These are phyloP conservation scores for Alternaria gansuensis DNA, from an alignment of 2,329 filamentous ascomycete species.

Conservation along the genomic window DNA sequence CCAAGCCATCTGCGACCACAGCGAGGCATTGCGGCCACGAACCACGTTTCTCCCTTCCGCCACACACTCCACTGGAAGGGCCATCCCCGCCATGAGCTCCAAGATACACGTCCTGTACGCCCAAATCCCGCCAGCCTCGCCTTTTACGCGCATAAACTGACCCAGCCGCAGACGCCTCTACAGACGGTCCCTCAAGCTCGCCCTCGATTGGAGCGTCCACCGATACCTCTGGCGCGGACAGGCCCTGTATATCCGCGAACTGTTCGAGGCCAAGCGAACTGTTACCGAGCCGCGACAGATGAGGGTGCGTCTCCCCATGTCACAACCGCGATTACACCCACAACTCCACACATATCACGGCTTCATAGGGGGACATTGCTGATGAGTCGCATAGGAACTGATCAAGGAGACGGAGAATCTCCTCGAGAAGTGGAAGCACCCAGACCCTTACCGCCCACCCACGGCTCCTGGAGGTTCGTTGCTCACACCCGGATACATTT, in stretches of 20 bases:
- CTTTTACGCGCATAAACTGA: constrained; percentile 36
- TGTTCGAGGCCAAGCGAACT: constrained; percentile 93
- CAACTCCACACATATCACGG: constrained; percentile 8
- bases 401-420: constrained; percentile 88
- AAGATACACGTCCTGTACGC: constrained; percentile 51
- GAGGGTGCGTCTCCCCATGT: constrained; percentile 66
- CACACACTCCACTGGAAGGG: constrained; percentile 26
- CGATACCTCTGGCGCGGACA: constrained; percentile 94
- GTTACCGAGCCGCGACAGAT: constrained; percentile 85
- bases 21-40: constrained; percentile 45
- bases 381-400: constrained; percentile 68
- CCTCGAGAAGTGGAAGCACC: constrained; percentile 95
- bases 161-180: constrained; percentile 72
- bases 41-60: constrained; percentile 21
- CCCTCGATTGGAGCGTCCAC: constrained; percentile 95
- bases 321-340: constrained; percentile 1
- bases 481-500: constrained; percentile 30
- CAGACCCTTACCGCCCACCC: constrained; percentile 88
- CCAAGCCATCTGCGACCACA: constrained; percentile 27
- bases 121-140: constrained; percentile 19
- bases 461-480: constrained; percentile 87
- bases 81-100: constrained; percentile 52
- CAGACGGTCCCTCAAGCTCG: constrained; percentile 88
- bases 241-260: constrained; percentile 90
- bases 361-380: constrained; percentile 24